A percentile compares a stretch with the other conserved stretches of the same genome.
Conservation (phyloP, 306 rosid genomes). For the Clitoria ternatea region DNA sequence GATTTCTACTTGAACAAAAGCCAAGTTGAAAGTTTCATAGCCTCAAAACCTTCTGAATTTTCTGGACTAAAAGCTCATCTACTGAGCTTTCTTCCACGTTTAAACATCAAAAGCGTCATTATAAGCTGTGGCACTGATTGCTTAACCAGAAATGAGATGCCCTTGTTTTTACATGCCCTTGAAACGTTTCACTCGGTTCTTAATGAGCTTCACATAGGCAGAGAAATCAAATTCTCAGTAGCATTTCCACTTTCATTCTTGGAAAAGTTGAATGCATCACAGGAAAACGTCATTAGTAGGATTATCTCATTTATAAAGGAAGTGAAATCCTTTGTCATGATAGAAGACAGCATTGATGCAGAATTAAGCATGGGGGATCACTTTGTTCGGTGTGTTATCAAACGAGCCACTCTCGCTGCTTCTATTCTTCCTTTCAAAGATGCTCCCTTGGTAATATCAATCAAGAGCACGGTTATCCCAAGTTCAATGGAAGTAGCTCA, state of each 20-base stretch:
- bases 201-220: slow-evolving; percentile 21
- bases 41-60: slow-evolving; percentile 35
- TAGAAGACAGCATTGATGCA: slow-evolving; percentile 45
- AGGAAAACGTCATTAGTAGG: slow-evolving; percentile 26
- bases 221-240: slow-evolving; percentile 45
- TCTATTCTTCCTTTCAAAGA: slow-evolving; percentile 45
- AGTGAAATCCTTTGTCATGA: slow-evolving; percentile 40
- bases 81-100: slow-evolving; percentile 32
- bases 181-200: slow-evolving; percentile 43
- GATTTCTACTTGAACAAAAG: slow-evolving; percentile 53
- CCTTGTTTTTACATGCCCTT: slow-evolving; percentile 35
- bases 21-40: slow-evolving; percentile 27
- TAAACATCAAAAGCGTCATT: slow-evolving; percentile 41
- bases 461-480: slow-evolving; percentile 38
- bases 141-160: slow-evolving; percentile 29
- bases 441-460: slow-evolving; percentile 46
- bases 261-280: slow-evolving; percentile 32
- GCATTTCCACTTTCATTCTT: slow-evolving; percentile 55
- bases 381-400: slow-evolving; percentile 37
- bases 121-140: slow-evolving; percentile 35
- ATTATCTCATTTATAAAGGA: slow-evolving; percentile 40
- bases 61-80: slow-evolving; percentile 44
- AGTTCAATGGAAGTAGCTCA: slow-evolving; percentile 39
- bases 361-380: slow-evolving; percentile 36
- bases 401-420: slow-evolving; percentile 37